phyloP scores from a whole-genome alignment of 2,329 filamentous ascomycete genomes.

The Sclerotinia subarctica region DNA sequence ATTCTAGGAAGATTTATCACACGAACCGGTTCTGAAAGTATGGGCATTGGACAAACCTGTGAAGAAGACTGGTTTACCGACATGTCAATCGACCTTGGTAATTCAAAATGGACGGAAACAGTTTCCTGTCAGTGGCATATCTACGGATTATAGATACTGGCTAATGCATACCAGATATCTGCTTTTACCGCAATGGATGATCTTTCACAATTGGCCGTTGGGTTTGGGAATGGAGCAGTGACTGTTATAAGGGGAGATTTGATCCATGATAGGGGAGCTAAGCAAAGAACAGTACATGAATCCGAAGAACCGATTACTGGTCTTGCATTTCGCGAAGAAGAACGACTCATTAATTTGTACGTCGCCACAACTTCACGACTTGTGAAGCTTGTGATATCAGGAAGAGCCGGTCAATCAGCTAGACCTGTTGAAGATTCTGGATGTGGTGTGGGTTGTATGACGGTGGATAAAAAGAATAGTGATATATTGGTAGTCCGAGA shows the following conservation, averaged over 20 bases:
- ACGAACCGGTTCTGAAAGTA: conserved; percentile 88
- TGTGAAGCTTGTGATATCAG: conserved; percentile 80
- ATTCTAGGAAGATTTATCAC: conserved; percentile 75
- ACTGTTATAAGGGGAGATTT: conserved; percentile 91
- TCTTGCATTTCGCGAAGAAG: conserved; percentile 68
- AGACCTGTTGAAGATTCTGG: conserved; percentile 86
- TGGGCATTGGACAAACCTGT: conserved; percentile 93
- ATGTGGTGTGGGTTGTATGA: conserved; percentile 94
- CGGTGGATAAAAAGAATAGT: conserved; percentile 71
- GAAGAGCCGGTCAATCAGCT: conserved; percentile 81
- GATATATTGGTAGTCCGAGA: conserved; percentile 91
- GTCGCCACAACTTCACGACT: conserved; percentile 89
- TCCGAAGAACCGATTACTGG: conserved; percentile 95
- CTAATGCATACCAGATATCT: conserved; percentile 57
- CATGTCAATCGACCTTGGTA: conserved; percentile 78
- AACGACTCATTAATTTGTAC: conserved; percentile 71
- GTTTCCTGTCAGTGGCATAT: conserved; percentile 66
- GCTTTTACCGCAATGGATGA: conserved; percentile 86
- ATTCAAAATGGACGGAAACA: conserved; percentile 89
- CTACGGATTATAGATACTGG: neutral
- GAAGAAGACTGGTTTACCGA: conserved; percentile 88
- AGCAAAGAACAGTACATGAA: conserved; percentile 92
- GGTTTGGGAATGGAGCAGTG: conserved; percentile 92
- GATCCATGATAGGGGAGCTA: conserved; percentile 90
- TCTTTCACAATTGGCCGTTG: conserved; percentile 87